Conservation (phyloP, 176 grass and related monocot species). For the Cocos nucifera region DNA sequence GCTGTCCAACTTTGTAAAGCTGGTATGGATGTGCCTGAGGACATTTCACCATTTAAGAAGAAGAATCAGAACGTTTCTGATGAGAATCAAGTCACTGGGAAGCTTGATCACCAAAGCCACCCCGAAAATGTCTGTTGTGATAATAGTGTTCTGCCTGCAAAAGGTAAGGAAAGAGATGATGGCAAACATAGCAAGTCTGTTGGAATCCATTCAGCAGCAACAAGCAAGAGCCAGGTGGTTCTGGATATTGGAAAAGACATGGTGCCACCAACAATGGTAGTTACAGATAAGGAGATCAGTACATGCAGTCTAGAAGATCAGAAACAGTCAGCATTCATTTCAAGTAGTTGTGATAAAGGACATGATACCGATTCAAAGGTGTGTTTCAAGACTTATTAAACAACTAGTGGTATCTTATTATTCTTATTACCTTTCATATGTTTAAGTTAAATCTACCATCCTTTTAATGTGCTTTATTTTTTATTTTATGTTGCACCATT, state of each 20-base stretch:
- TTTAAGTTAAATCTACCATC: too few relatives aligned
- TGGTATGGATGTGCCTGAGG: slow-evolving; percentile 65
- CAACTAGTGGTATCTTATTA: neutral
- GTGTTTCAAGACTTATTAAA: neutral
- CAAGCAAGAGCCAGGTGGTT: slow-evolving; percentile 2
- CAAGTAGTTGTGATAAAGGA: slow-evolving; percentile 17
- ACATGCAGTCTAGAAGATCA: slow-evolving; percentile 16
- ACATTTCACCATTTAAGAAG: slow-evolving; percentile 49
- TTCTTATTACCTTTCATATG: too few relatives aligned
- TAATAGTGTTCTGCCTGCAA: slow-evolving; percentile 1
- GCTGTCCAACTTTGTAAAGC: slow-evolving; percentile 62
- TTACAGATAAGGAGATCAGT: slow-evolving; percentile 18
- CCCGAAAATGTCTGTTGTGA: neutral
- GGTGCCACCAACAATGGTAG: slow-evolving; percentile 15
- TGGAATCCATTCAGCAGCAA: slow-evolving; percentile 9
- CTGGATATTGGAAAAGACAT: slow-evolving; percentile 18
- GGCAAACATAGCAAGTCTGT: neutral
- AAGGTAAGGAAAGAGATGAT: neutral
- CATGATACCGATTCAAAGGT: slow-evolving; percentile 31
- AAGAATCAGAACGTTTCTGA: slow-evolving; percentile 10
- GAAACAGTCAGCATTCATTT: slow-evolving; percentile 20
- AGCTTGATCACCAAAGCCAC: slow-evolving; percentile 11
- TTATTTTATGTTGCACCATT: too few relatives aligned
- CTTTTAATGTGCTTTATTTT: too few relatives aligned
- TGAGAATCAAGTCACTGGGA: slow-evolving; percentile 7